phyloP scores from a whole-genome alignment of 345 rosid genomes.

The Dovyalis caffra region DNA sequence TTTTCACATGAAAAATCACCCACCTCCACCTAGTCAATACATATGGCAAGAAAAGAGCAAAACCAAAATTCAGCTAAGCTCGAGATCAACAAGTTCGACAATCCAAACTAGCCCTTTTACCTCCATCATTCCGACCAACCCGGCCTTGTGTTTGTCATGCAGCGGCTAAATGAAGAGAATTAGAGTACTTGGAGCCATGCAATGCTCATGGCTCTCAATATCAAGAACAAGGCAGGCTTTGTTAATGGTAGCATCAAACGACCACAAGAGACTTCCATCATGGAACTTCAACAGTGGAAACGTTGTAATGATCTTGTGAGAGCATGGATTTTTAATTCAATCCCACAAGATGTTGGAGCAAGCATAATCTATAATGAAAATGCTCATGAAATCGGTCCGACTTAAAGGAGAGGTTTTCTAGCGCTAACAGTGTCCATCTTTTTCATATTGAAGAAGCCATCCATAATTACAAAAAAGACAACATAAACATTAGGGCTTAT shows the following conservation, averaged over 20 bases:
- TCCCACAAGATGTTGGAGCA: constrained; percentile 4
- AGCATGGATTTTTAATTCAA: background rate
- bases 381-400: background rate
- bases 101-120: background rate
- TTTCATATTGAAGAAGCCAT: constrained; percentile 5
- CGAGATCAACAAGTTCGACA: background rate
- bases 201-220: background rate
- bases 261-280: background rate
- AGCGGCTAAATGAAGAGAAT: constrained; percentile 6
- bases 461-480: background rate
- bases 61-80: background rate
- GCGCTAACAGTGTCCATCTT: background rate
- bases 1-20: background rate
- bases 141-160: background rate
- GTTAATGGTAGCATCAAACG: background rate
- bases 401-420: background rate
- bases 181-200: background rate
- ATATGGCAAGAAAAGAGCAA: background rate
- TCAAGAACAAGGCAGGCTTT: background rate
- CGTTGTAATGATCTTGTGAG: background rate
- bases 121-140: background rate
- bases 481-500: background rate
- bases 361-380: background rate
- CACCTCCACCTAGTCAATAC: background rate
- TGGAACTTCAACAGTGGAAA: background rate